Evolutionary conservation across 164 flowering plant genomes (phyloP).

Genomic region (Paratinospora sagittata): DNA sequence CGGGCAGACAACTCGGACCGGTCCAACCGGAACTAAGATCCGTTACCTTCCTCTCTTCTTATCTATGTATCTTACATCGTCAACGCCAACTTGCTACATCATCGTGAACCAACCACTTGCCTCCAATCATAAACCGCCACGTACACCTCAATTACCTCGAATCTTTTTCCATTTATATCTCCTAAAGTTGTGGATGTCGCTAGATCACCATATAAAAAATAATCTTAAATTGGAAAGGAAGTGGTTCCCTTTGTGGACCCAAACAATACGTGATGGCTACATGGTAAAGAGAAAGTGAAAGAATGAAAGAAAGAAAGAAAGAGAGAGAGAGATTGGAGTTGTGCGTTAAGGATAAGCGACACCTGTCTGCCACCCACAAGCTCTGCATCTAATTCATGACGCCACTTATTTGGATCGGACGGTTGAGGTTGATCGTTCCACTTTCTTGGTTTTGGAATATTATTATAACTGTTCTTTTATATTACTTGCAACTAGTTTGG

Average conservation of each 20-base stretch:
- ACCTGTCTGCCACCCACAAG: constrained; percentile 1
- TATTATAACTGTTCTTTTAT: too few species aligned
- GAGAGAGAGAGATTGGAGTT: not conserved
- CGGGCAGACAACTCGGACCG: not conserved
- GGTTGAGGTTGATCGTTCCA: not conserved
- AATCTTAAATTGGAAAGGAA: not conserved
- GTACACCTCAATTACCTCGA: constrained; percentile 11
- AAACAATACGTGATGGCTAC: not conserved
- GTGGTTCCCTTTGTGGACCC: not conserved
- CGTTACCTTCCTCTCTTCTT: not conserved
- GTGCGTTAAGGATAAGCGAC: constrained; percentile 1
- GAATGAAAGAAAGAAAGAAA: too few species aligned
- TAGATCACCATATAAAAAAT: not conserved
- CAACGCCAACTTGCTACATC: not conserved
- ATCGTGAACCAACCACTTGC: not conserved
- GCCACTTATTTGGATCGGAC: not conserved
- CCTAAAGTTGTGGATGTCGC: constrained; percentile 15
- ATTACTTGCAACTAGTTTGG: not conserved
- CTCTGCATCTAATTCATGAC: not conserved
- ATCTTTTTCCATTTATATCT: constrained; percentile 2
- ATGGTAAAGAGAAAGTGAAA: too few species aligned
- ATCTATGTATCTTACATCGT: not conserved
- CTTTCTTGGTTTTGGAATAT: not conserved
- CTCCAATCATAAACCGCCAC: not conserved
- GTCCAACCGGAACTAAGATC: not conserved